Evolutionary conservation across 2,329 filamentous ascomycete species (phyloP), one percentile per base, ranked within the genome.

Genomic region (Exophiala lecanii-corni): DNA sequence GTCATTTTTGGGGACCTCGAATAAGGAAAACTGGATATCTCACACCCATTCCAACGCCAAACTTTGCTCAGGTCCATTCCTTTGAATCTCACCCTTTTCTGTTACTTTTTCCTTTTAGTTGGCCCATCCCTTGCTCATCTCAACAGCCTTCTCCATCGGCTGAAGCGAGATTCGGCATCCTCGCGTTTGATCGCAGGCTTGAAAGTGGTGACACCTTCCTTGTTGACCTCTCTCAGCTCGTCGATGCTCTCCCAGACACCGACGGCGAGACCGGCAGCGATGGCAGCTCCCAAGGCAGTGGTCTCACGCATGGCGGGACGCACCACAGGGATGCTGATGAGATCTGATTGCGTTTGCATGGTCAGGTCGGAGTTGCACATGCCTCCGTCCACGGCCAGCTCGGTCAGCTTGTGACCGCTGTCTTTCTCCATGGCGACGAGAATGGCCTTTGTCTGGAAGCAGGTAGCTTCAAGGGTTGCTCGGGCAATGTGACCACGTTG

Each of bases 381-480:
- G 45, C 89, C 89, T 44, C 89, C 89, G 59, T 95, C 89, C 32
- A 94, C 89, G 23, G 86, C 83, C 32, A 95, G 73, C 53, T 82
- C 78, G 45, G 79, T 75, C 21, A 95, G 75, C 51, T 79, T 78
- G 60, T 89, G 82, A 25, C 82, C 81, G 40, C 83, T 89, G 66
- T 94, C 89, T 55, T 83, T 80, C 59, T 86, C 86, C 89, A 95
- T 95, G 50, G 89, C 87, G 59, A 92, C 83, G 17, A 95, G 76
- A 57, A 95, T 94, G 16, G 89, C 89, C 57, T 89, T 89, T 17
- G 87, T 94, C 66, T 95, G 89, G 72, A 86, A 94, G 69, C 89
- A 94, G 26, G 86, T 89, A 3, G 89, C 88, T 67, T 95, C 89
- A 40, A 95, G 78, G 0, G 89, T 94, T 25, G 89, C 89, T 48